phyloP scores from a whole-genome alignment of 2,329 filamentous ascomycete species.

The Trichocomaceae sp. region DNA sequence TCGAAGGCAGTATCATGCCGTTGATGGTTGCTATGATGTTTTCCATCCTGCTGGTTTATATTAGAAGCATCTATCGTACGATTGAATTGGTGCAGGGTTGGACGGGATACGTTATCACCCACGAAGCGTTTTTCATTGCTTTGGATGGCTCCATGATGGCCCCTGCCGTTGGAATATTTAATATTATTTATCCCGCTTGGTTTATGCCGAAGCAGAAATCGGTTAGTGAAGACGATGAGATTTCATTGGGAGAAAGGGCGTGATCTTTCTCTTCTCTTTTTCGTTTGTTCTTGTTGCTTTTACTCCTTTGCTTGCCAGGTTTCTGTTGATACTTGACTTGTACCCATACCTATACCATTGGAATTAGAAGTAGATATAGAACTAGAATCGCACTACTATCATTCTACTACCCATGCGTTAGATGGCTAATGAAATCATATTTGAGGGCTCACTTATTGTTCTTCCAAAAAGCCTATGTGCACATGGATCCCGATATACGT shows the following conservation, averaged over 20 bases:
- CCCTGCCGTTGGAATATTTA: slow-evolving; percentile 40
- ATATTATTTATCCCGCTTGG: slow-evolving; percentile 41
- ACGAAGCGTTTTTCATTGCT: slow-evolving; percentile 45
- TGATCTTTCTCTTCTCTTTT: not conserved
- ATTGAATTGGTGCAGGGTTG: slow-evolving; percentile 47
- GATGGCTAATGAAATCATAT: not conserved
- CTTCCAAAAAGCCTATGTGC: not conserved
- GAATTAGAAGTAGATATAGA: not conserved
- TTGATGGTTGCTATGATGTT: slow-evolving; percentile 36
- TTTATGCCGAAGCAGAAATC: slow-evolving; percentile 24
- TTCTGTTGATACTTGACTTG: too few relatives aligned
- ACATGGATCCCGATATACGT: not conserved
- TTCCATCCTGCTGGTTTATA: slow-evolving; percentile 41
- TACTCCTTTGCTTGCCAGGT: not conserved
- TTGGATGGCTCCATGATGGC: slow-evolving; percentile 47
- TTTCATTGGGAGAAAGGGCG: not conserved
- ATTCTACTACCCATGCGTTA: not conserved
- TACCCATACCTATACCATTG: not conserved
- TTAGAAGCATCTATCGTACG: slow-evolving; percentile 46
- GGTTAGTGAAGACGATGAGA: slow-evolving; percentile 7
- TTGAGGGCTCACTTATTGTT: not conserved
- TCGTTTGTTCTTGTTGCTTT: not conserved
- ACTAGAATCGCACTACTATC: not conserved
- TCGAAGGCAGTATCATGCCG: slow-evolving; percentile 25
- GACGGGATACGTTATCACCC: slow-evolving; percentile 46